A percentile compares a stretch with the other conserved stretches of the same genome.
phyloP scores from a whole-genome alignment of 345 rosid genomes.

The Citropsis articulata region DNA sequence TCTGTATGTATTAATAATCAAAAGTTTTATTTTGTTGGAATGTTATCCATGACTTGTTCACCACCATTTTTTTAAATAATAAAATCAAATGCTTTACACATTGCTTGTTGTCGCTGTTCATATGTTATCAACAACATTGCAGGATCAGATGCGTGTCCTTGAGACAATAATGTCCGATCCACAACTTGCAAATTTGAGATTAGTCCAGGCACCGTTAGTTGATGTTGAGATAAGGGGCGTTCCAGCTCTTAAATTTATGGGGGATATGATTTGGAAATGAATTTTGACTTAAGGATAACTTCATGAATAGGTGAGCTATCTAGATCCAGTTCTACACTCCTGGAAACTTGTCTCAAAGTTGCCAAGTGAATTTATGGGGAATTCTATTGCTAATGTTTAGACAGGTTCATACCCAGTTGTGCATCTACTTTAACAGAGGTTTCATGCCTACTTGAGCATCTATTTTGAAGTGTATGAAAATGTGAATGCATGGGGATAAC shows the following conservation, averaged over 20 bases:
- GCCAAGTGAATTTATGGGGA: background rate
- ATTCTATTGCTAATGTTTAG: no score
- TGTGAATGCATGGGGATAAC: background rate
- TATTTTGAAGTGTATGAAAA: background rate
- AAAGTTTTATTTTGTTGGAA: background rate
- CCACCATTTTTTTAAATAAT: background rate
- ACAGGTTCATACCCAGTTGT: background rate
- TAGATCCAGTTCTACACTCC: background rate
- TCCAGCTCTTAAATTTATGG: conserved; percentile 78
- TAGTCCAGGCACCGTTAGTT: conserved; percentile 51
- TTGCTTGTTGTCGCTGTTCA: background rate
- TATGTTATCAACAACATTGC: conserved; percentile 20
- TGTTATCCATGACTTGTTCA: background rate
- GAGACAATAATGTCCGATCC: conserved; percentile 48
- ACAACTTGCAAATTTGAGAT: conserved; percentile 49
- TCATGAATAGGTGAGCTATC: background rate
- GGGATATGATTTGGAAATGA: conserved; percentile 63
- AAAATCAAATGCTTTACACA: background rate
- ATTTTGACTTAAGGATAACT: background rate
- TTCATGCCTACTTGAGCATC: background rate
- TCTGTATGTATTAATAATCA: background rate
- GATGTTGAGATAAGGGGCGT: conserved; percentile 82
- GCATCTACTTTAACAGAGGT: no score
- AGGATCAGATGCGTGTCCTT: conserved; percentile 65
- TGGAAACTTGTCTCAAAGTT: background rate